Conservation (phyloP, 2,329 filamentous ascomycete genomes). For the Ascochyta clinopodiicola region DNA sequence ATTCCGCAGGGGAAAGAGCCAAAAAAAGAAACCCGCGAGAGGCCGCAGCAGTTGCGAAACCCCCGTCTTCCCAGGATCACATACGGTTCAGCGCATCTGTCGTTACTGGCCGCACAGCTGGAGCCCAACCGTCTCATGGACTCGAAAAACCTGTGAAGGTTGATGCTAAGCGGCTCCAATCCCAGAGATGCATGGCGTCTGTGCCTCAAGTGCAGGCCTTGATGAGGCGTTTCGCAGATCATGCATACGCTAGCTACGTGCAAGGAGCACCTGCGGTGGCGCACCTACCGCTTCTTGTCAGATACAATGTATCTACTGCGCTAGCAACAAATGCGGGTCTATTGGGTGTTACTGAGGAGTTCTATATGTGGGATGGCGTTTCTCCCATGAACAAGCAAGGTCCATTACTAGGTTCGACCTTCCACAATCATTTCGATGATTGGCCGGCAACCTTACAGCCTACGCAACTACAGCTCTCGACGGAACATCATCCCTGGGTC, state of each 20-base stretch:
- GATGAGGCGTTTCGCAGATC: slow-evolving; percentile 24
- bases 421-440: neutral
- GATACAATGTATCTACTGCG: slow-evolving; percentile 21
- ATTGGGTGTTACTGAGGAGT: slow-evolving; percentile 17
- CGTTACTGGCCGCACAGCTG: neutral
- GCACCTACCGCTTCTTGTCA: slow-evolving; percentile 22
- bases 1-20: neutral
- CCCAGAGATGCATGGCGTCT: slow-evolving; percentile 8
- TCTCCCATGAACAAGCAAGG: slow-evolving; percentile 24
- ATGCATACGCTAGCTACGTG: slow-evolving; percentile 26
- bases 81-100: too few relatives aligned
- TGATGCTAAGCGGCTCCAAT: neutral
- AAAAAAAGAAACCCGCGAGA: neutral
- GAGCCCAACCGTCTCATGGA: neutral
- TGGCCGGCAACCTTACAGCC: slow-evolving; percentile 33
- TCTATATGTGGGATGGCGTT: slow-evolving; percentile 19
- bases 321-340: slow-evolving; percentile 18
- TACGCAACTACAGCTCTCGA: slow-evolving; percentile 47
- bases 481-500: slow-evolving; percentile 52
- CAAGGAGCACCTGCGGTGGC: slow-evolving; percentile 18
- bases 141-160: too few relatives aligned
- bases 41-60: neutral
- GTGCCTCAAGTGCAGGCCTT: slow-evolving; percentile 16
- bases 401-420: neutral
- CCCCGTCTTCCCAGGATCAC: neutral